phyloP scores from a whole-genome alignment of 345 rosid species.

The Mangifera indica region DNA sequence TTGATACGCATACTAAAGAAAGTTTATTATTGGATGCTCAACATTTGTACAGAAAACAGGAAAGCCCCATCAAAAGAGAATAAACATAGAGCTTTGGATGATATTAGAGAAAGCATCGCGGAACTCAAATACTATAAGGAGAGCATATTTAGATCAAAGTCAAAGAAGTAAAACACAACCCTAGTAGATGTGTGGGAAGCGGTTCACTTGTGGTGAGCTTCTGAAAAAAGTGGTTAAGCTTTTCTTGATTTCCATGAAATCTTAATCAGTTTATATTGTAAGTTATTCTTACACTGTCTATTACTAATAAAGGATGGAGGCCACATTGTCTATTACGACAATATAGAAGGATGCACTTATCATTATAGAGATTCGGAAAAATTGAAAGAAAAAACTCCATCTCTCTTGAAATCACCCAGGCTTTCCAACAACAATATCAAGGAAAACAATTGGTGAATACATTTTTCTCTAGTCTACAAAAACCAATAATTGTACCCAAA shows the following conservation, averaged over 20 bases:
- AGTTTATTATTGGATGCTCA: slow-evolving; percentile 9
- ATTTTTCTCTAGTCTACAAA: slow-evolving; percentile 2
- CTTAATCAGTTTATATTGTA: no score
- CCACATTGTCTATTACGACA: no score
- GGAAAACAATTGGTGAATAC: slow-evolving; percentile 31
- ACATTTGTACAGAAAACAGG: slow-evolving; percentile 44
- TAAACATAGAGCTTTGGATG: slow-evolving; percentile 84
- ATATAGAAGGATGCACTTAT: no score
- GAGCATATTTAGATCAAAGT: slow-evolving; percentile 52
- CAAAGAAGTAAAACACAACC: slow-evolving; percentile 46
- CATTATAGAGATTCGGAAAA: no score
- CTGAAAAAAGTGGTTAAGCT: no score
- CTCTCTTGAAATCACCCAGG: slow-evolving; percentile 25
- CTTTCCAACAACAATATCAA: slow-evolving; percentile 35
- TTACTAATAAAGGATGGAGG: no score
- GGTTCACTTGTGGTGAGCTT: no score
- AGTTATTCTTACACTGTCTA: no score
- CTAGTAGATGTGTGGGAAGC: no score
- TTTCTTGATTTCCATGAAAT: no score
- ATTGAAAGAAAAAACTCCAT: no score
- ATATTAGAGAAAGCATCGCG: slow-evolving; percentile 77
- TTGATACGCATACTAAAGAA: background rate
- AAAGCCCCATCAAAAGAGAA: slow-evolving; percentile 70
- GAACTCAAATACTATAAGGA: slow-evolving; percentile 81
- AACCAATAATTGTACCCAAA: no score